Conservation (phyloP, 2,329 filamentous ascomycete genomes). For the Fusarium setosum region DNA sequence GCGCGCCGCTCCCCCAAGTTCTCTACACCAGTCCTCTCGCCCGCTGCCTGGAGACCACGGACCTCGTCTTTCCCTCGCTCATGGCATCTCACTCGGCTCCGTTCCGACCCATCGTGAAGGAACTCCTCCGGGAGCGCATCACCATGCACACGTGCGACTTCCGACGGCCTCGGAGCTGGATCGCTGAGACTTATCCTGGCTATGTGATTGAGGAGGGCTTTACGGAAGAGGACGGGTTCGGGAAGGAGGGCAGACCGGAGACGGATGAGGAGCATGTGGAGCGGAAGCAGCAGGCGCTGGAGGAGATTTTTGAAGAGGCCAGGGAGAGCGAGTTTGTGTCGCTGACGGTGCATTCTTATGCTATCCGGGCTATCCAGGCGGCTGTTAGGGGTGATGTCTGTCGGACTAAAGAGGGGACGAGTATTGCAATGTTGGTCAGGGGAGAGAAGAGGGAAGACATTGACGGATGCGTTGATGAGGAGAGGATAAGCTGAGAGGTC, state of each 20-base stretch:
- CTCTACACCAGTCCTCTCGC: constrained; percentile 70
- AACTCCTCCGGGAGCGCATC: constrained; percentile 68
- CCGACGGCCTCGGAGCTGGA: constrained; percentile 59
- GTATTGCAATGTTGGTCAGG: constrained; percentile 67
- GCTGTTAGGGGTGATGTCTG: constrained; percentile 58
- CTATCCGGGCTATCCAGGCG: constrained; percentile 55
- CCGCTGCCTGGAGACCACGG: constrained; percentile 68
- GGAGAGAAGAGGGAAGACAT: constrained; percentile 41
- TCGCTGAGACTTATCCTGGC: constrained; percentile 60
- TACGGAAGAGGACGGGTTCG: constrained; percentile 65
- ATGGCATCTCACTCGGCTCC: constrained; percentile 47
- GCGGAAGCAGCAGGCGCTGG: constrained; percentile 55
- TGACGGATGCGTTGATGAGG: neutral
- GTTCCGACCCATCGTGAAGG: constrained; percentile 66
- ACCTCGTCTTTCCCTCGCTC: constrained; percentile 60
- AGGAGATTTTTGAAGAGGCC: constrained; percentile 58
- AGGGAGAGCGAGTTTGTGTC: constrained; percentile 55
- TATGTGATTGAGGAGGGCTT: constrained; percentile 66
- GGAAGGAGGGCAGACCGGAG: constrained; percentile 60
- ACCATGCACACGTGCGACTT: constrained; percentile 72
- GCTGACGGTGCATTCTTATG: constrained; percentile 61
- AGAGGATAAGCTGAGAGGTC: neutral
- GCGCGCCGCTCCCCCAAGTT: constrained; percentile 63
- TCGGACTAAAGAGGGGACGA: constrained; percentile 60
- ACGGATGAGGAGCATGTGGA: constrained; percentile 58